Percentiles rank a stretch among this genome's conserved stretches.
phyloP scores from a whole-genome alignment of 2,329 filamentous ascomycete genomes.

The Exophiala calicioides region DNA sequence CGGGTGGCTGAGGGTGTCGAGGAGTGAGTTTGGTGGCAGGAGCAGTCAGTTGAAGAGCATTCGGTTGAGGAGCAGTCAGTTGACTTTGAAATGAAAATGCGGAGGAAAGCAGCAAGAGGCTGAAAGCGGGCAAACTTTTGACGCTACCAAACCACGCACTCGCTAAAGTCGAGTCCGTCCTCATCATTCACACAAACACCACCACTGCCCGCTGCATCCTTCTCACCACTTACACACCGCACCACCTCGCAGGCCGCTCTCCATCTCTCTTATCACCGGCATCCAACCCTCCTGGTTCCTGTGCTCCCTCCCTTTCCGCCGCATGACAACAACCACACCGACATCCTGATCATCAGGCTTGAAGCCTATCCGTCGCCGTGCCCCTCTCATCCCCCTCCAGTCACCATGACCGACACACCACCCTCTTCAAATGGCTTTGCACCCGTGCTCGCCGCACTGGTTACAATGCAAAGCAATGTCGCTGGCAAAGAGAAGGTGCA shows the following conservation, averaged over 20 bases:
- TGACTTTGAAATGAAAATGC: conserved; percentile 18
- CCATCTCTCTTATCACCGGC: conserved; percentile 1
- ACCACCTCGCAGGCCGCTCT: conserved; percentile 1
- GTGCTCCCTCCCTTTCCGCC: background rate
- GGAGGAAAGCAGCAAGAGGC: conserved; percentile 15
- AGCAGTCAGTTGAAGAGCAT: too few relatives aligned
- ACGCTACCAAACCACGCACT: background rate
- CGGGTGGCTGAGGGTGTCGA: too few relatives aligned
- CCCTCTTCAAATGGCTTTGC: conserved; percentile 69
- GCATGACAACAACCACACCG: conserved; percentile 12
- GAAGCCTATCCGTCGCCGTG: conserved; percentile 17
- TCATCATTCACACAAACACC: conserved; percentile 20
- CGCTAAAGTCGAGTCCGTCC: conserved; percentile 1
- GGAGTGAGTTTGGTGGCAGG: too few relatives aligned
- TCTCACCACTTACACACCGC: background rate
- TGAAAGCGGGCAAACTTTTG: conserved; percentile 16
- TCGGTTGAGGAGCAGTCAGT: background rate
- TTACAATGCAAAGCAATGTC: conserved; percentile 83
- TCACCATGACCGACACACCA: conserved; percentile 67
- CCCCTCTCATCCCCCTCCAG: conserved; percentile 21
- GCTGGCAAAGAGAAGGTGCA: conserved; percentile 81
- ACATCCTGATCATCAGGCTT: conserved; percentile 14
- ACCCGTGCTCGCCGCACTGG: conserved; percentile 83
- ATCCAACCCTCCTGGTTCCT: background rate
- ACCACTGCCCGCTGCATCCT: conserved; percentile 1